phyloP scores from a whole-genome alignment of 192 early-diverging fungal species.

The Gryganskiella cystojenkinii region DNA sequence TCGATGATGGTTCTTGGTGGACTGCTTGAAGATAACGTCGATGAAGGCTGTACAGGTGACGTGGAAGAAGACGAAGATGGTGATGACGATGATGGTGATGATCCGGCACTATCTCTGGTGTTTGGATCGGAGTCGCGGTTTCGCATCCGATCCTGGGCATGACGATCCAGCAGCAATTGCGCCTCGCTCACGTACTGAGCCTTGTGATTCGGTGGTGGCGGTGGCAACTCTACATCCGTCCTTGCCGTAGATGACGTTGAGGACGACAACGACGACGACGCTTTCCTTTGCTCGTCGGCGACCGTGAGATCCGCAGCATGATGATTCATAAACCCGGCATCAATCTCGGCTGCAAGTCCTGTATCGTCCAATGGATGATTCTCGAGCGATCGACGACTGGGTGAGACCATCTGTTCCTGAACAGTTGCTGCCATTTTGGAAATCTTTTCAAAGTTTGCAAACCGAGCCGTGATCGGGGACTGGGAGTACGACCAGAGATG shows the following conservation, averaged over 20 bases:
- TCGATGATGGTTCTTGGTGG: constrained; percentile 14
- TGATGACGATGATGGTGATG: constrained; percentile 7
- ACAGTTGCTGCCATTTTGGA: constrained; percentile 83
- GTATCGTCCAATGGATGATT: constrained; percentile 7
- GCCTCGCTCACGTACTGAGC: constrained; percentile 1
- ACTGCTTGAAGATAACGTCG: neutral
- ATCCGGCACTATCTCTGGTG: too few relatives aligned
- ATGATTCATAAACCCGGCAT: too few relatives aligned
- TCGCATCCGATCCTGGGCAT: constrained; percentile 9
- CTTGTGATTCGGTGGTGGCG: constrained; percentile 8
- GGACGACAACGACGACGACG: too few relatives aligned
- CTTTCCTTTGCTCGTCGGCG: too few relatives aligned
- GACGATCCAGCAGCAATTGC: constrained; percentile 18
- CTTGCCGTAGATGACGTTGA: too few relatives aligned
- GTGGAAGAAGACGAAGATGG: neutral
- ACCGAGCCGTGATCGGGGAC: constrained; percentile 56
- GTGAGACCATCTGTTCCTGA: constrained; percentile 62
- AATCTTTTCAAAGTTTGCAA: constrained; percentile 79
- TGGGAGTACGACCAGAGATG: constrained; percentile 87
- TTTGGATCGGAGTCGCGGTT: neutral
- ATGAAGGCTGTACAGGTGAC: neutral
- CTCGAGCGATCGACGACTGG: constrained; percentile 7
- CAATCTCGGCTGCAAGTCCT: too few relatives aligned
- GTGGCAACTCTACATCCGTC: neutral
- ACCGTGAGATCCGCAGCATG: too few relatives aligned